These are phyloP conservation scores for Tetragonia tetragonoides DNA, from an alignment of 148 eudicot genomes.

Conservation along the genomic window DNA sequence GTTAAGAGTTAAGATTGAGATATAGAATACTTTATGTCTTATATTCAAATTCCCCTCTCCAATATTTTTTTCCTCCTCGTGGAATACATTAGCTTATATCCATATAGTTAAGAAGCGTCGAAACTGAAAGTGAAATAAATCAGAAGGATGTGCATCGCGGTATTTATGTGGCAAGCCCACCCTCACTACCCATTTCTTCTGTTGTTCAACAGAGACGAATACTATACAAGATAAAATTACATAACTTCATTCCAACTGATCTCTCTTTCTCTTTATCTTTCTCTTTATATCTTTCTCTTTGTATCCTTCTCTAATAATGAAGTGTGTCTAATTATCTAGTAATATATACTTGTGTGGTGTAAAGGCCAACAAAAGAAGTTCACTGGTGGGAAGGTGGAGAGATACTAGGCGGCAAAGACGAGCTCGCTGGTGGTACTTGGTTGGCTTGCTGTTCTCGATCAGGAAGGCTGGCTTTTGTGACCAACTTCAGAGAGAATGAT, in stretches of 20 bases:
- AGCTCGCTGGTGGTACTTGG: constrained; percentile 81
- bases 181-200: constrained; percentile 72
- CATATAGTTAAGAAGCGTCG: too few species aligned
- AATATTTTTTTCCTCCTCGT: too few species aligned
- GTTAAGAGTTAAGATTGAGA: too few species aligned
- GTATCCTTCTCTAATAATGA: too few species aligned
- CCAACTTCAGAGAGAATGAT: constrained; percentile 61
- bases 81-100: too few species aligned
- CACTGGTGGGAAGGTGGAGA: constrained; percentile 80
- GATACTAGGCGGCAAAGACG: constrained; percentile 82
- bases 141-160: constrained; percentile 71
- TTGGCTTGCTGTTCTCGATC: constrained; percentile 53
- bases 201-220: constrained; percentile 79
- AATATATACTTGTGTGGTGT: background rate
- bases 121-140: too few species aligned
- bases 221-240: constrained; percentile 28
- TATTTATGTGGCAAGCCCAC: constrained; percentile 71
- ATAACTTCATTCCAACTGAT: too few species aligned
- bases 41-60: too few species aligned
- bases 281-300: too few species aligned
- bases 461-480: constrained; percentile 71
- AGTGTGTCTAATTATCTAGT: too few species aligned
- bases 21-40: too few species aligned
- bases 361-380: constrained; percentile 60
- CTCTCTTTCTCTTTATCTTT: too few species aligned